Base-by-base conservation (phyloP, 129 eudicot genomes). In the Flaveria brownii region DNA sequence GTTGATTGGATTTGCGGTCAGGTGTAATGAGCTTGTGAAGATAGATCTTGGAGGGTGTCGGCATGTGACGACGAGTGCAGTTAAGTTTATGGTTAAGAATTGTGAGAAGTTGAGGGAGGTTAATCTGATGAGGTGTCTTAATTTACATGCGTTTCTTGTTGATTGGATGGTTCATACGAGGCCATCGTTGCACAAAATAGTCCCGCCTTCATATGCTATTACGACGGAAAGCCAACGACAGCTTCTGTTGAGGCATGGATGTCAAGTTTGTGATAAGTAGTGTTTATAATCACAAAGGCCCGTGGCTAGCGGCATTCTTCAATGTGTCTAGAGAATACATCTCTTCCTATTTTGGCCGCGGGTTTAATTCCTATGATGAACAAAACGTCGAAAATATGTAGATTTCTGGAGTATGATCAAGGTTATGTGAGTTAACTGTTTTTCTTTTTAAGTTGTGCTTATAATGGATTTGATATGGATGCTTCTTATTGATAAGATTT, bases 91-190 rank as follows among this genome's bases (percentile, higher is more conserved):
- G 10, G 80, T 89, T 60, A 70, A 16, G 57, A 82, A 55, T 14
- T 89, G 96, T 76, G 74, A 56, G 68, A 85, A 77, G 50, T 76
- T 89, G 85, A 89, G 71, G 79, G 88, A 85, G 79, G 76, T 89
- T 68, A 78, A 87, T 77, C 61, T 89, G 87, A 81, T 73, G 76
- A 79, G 74, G 33, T 89, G 96, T 70, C 75, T 67, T 64, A 71
- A 81, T 51, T 71, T 89, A 78, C 57, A 75, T 26, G 69, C 64
- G 17, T 75, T 50, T 18, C 71, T 81, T 17, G 79, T 78, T 2
- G 74, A 73, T 75, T 66, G 76, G 82, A 76, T 85, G 80, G 77
- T 87, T 52, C 81, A 60, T 52, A 5, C 84, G 5, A 81, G 88
- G 82, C 84, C 86, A 15, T 81, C 92, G 0, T 79, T 85, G 63